A percentile compares a stretch with the other conserved stretches of the same genome.
phyloP scores from a whole-genome alignment of 257 asterid genomes.

The Knoxia roxburghii region DNA sequence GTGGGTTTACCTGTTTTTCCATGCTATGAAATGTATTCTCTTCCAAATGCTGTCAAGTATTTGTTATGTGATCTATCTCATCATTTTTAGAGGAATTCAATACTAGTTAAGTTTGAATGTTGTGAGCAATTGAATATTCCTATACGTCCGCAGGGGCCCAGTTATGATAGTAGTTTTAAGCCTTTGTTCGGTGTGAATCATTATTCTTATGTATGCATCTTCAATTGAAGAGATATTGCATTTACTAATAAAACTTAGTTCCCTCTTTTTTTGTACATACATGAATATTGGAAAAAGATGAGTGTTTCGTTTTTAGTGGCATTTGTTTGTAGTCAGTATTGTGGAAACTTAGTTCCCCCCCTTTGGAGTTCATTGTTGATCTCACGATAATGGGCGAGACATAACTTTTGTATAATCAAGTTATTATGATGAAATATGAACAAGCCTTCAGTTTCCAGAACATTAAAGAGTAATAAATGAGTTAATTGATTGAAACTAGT shows the following conservation, averaged over 20 bases:
- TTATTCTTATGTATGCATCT: neutral
- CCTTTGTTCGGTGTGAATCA: neutral
- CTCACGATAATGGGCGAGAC: no score
- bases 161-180: neutral
- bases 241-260: neutral
- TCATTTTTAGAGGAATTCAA: neutral
- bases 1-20: neutral
- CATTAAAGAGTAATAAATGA: neutral
- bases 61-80: neutral
- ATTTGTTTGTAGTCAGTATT: no score
- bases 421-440: neutral
- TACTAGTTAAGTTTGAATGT: neutral
- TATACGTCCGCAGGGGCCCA: neutral
- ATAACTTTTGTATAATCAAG: neutral
- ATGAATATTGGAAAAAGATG: neutral
- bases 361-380: neutral
- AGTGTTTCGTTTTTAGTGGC: no score
- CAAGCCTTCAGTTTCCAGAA: neutral
- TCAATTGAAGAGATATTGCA: neutral
- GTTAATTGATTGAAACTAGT: neutral
- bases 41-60: constrained; percentile 4
- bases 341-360: no score
- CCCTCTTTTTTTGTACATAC: neutral
- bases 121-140: neutral
- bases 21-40: neutral